Evolutionary conservation across 2,329 filamentous ascomycete genomes (phyloP).

Genomic region (Pochonia chlamydosporia): DNA sequence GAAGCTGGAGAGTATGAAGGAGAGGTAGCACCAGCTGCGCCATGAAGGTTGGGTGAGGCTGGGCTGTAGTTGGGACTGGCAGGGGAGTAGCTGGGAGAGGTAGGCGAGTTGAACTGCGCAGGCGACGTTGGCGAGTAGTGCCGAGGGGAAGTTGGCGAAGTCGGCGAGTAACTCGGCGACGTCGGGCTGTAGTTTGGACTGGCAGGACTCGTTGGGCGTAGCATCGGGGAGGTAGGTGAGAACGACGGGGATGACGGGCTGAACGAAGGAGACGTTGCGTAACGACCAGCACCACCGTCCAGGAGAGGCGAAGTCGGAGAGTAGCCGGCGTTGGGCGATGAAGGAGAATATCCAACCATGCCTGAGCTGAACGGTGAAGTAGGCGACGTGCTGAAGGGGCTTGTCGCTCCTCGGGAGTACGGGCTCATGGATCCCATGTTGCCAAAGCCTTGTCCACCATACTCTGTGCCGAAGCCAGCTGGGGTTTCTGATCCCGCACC

Average conservation of each 20-base stretch:
- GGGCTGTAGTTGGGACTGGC: constrained; percentile 68
- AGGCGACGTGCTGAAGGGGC: constrained; percentile 69
- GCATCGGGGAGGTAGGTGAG: constrained; percentile 55
- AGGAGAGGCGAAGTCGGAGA: constrained; percentile 71
- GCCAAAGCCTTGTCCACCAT: constrained; percentile 46
- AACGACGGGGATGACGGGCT: constrained; percentile 59
- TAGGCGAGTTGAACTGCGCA: constrained; percentile 64
- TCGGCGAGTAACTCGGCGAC: constrained; percentile 59
- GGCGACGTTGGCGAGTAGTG: constrained; percentile 69
- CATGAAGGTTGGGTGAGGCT: constrained; percentile 52
- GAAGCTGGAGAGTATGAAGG: constrained; percentile 65
- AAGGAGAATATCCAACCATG: constrained; percentile 64
- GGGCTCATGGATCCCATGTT: constrained; percentile 54
- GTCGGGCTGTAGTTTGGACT: constrained; percentile 61
- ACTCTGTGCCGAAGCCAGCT: constrained; percentile 59
- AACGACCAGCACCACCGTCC: constrained; percentile 44
- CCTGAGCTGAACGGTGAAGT: constrained; percentile 56
- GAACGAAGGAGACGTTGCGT: constrained; percentile 56
- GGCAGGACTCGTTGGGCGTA: constrained; percentile 48
- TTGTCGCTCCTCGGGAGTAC: constrained; percentile 58
- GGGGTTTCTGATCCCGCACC: constrained; percentile 66
- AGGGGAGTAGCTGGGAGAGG: constrained; percentile 67
- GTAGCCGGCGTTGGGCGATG: constrained; percentile 67
- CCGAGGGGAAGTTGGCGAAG: constrained; percentile 50
- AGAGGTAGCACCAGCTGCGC: constrained; percentile 37